phyloP scores from a whole-genome alignment of 805 yeast genomes.

The Candida coquimbonensis region DNA sequence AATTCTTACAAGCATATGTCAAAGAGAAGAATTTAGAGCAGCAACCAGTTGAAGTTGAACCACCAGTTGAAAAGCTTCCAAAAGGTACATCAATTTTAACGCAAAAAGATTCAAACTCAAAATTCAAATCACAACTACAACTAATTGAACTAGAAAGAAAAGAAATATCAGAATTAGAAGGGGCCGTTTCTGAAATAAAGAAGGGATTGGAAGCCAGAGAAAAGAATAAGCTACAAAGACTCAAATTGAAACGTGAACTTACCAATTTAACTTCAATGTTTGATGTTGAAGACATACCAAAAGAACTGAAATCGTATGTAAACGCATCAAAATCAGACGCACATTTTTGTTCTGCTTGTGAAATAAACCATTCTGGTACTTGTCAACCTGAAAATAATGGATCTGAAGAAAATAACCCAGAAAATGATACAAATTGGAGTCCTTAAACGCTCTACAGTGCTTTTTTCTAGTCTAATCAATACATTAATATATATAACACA shows the following conservation, averaged over 20 bases:
- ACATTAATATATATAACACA: too few species aligned
- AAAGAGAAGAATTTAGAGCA: slow-evolving; percentile 6
- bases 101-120: neutral
- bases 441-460: too few species aligned
- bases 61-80: too few species aligned
- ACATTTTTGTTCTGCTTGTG: neutral
- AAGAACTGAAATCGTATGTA: neutral
- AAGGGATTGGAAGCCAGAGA: slow-evolving; percentile 27
- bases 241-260: slow-evolving; percentile 20
- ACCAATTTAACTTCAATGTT: neutral
- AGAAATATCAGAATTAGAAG: slow-evolving; percentile 28
- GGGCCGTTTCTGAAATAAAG: slow-evolving; percentile 26
- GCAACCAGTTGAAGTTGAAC: neutral
- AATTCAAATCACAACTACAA: slow-evolving; percentile 24
- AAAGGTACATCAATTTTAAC: neutral
- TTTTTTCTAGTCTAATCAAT: too few species aligned
- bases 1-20: slow-evolving; percentile 17
- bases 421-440: too few species aligned
- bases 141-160: slow-evolving; percentile 27
- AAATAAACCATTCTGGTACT: too few species aligned
- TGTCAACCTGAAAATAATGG: too few species aligned
- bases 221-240: slow-evolving; percentile 29
- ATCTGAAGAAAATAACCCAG: too few species aligned
- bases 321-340: too few species aligned
- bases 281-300: slow-evolving; percentile 4